A percentile compares a stretch with the other conserved stretches of the same genome.
phyloP scores from a whole-genome alignment of 225 moss, liverwort and hornwort genomes.

The Physcomitrellopsis africana region DNA sequence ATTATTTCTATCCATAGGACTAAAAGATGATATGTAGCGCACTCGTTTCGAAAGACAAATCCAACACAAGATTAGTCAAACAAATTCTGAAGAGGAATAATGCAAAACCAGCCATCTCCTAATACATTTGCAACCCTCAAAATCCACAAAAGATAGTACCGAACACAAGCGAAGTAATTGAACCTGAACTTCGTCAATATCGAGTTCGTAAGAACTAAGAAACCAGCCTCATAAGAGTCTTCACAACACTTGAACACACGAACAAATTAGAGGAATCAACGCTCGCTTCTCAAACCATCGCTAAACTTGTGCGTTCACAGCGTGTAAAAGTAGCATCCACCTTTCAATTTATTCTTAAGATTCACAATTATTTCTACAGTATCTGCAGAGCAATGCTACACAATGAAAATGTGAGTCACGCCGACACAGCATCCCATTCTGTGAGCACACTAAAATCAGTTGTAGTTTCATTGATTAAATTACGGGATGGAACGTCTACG shows the following conservation, averaged over 20 bases:
- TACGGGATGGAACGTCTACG: neutral
- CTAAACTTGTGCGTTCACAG: neutral
- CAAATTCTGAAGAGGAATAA: too few species aligned
- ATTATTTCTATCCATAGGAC: neutral
- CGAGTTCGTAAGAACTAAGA: neutral
- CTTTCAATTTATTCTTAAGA: conserved; percentile 77
- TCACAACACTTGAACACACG: neutral
- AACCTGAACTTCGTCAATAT: neutral
- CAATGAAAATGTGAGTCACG: neutral
- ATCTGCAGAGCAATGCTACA: conserved; percentile 40
- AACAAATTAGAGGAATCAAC: neutral
- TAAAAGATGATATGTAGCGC: neutral
- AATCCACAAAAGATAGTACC: neutral
- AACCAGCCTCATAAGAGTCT: too few species aligned
- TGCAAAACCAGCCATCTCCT: neutral
- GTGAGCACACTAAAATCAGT: neutral
- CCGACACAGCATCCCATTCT: neutral
- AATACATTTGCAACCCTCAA: neutral
- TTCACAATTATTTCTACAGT: conserved; percentile 74
- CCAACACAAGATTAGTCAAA: neutral
- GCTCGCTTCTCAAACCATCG: neutral
- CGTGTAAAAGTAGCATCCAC: conserved; percentile 14
- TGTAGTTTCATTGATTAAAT: neutral
- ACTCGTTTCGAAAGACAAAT: neutral
- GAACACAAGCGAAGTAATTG: neutral